These are phyloP conservation scores for Lathyrus oleraceus DNA, from an alignment of 306 rosid species.

Conservation along the genomic window DNA sequence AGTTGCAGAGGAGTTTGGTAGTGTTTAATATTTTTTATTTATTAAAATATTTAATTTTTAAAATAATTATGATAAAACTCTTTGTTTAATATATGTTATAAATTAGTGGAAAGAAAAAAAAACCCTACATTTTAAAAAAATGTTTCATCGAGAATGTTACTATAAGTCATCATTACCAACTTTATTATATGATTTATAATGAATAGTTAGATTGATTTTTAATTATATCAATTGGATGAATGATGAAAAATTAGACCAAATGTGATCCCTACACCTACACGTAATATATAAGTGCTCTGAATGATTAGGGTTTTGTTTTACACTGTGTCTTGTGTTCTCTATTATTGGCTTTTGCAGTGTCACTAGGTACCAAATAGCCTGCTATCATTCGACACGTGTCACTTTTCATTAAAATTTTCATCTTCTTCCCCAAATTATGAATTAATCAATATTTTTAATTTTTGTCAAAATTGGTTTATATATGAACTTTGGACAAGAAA, in stretches of 20 bases:
- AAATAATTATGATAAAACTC: too few relatives aligned
- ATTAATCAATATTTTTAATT: neutral
- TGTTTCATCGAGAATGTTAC: too few relatives aligned
- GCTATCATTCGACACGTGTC: conserved; percentile 30
- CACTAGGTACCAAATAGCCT: conserved; percentile 14
- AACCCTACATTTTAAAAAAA: too few relatives aligned
- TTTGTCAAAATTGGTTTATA: neutral
- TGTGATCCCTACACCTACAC: neutral
- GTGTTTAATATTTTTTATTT: too few relatives aligned
- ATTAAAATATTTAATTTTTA: too few relatives aligned
- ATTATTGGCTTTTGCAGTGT: conserved; percentile 36
- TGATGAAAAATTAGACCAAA: neutral
- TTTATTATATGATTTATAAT: too few relatives aligned
- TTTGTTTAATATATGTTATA: too few relatives aligned
- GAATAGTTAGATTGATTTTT: too few relatives aligned
- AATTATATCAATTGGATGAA: too few relatives aligned
- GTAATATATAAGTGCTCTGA: neutral
- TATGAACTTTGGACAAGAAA: conserved; percentile 4
- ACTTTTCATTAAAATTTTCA: neutral
- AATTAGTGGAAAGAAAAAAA: too few relatives aligned
- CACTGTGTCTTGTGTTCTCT: conserved; percentile 31
- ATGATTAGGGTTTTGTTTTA: conserved; percentile 26
- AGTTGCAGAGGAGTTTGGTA: too few relatives aligned
- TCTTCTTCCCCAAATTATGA: neutral
- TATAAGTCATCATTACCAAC: too few relatives aligned